Percentiles rank a stretch among this genome's conserved stretches.
phyloP scores from a whole-genome alignment of 2,329 filamentous ascomycete genomes.

The Akanthomyces dipterigenus region DNA sequence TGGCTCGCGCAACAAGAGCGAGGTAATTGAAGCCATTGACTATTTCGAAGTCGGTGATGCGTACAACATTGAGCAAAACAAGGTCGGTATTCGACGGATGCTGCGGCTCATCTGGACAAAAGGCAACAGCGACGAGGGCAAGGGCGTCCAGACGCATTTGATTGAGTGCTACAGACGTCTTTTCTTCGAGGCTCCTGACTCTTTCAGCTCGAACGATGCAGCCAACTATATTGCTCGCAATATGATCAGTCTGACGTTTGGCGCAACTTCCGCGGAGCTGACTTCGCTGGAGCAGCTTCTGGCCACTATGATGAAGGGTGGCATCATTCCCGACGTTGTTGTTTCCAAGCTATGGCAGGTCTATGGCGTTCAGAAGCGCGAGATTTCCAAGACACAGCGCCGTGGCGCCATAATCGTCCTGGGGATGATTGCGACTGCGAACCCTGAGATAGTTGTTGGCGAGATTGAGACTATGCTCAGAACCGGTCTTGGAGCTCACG shows the following conservation, averaged over 20 bases:
- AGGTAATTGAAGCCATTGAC: conserved; percentile 98
- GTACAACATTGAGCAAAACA: conserved; percentile 92
- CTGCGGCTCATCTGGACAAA: conserved; percentile 98
- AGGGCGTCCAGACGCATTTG: conserved; percentile 91
- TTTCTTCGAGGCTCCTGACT: conserved; percentile 91
- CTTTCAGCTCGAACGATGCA: conserved; percentile 80
- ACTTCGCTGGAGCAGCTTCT: conserved; percentile 93
- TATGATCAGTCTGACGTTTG: conserved; percentile 98
- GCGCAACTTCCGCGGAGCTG: conserved; percentile 86
- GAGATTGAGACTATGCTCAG: conserved; percentile 93
- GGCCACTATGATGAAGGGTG: conserved; percentile 95
- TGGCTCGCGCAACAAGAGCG: conserved; percentile 93
- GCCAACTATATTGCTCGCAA: conserved; percentile 95
- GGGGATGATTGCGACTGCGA: conserved; percentile 91
- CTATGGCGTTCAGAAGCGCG: conserved; percentile 86
- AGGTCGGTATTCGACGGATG: conserved; percentile 90
- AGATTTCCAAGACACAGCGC: conserved; percentile 86
- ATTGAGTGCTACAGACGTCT: conserved; percentile 95
- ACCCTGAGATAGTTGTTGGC: conserved; percentile 84
- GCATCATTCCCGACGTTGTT: conserved; percentile 77
- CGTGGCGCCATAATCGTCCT: conserved; percentile 92
- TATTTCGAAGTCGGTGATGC: conserved; percentile 94
- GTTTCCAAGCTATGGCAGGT: conserved; percentile 95
- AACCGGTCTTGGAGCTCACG: conserved; percentile 77
- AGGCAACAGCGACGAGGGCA: conserved; percentile 97